Evolutionary conservation across 2,329 filamentous ascomycete genomes (phyloP).

Genomic region (Fusarium sp.): DNA sequence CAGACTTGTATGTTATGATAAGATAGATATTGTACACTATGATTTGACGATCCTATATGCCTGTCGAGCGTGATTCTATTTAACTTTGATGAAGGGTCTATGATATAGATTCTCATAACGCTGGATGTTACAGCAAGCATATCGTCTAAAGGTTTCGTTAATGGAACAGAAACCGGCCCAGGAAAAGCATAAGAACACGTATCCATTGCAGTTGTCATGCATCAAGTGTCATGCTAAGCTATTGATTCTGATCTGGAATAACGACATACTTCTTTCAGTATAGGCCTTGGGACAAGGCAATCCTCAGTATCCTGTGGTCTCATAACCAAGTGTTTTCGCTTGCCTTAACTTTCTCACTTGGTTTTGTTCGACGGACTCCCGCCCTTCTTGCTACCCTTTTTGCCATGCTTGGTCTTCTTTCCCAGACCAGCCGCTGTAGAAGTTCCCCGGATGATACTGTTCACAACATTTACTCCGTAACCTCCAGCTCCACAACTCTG

Average conservation of each 20-base stretch:
- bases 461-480: not conserved
- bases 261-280: too few relatives aligned
- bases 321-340: not conserved
- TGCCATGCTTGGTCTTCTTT: not conserved
- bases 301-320: not conserved
- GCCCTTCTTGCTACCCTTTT: not conserved
- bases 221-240: too few relatives aligned
- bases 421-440: not conserved
- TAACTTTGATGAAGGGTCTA: too few relatives aligned
- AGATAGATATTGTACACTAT: not conserved
- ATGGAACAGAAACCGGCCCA: too few relatives aligned
- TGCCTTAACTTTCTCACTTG: not conserved
- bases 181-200: too few relatives aligned
- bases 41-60: not conserved
- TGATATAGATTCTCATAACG: too few relatives aligned
- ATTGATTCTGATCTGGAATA: too few relatives aligned
- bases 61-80: not conserved
- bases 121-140: too few relatives aligned
- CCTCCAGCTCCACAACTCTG: not conserved
- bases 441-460: not conserved
- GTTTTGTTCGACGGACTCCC: not conserved
- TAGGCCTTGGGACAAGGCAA: not conserved
- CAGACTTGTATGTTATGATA: constrained; percentile 10
- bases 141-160: too few relatives aligned
- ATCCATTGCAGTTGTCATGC: too few relatives aligned